Base-by-base conservation (phyloP, 169 alveolate genomes). In the Eimeria acervulina region DNA sequence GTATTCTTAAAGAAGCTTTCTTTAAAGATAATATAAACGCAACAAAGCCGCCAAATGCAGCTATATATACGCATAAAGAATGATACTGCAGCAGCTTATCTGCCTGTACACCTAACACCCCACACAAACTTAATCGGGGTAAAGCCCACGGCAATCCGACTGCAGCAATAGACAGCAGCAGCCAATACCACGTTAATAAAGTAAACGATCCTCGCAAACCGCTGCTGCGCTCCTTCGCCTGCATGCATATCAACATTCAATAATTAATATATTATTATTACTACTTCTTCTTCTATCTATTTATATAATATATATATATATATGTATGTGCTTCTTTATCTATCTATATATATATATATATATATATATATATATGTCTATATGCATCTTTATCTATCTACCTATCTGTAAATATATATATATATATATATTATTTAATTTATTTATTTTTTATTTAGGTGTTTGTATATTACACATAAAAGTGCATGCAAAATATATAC, bases 11-110 rank as follows among this genome's bases (percentile, higher is more conserved):
- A 36, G 98, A 96, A 28, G 97, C 99, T 51, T 51, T 17, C 93
- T 98, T 98, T 66, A 99, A 95, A 23, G 99, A 97, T 28, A 98
- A 81, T 33, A 99, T 97, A 97, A 99, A 99, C 95, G 98, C 96
- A n/a, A 99, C 94, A 89, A 99, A 95, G 21, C 99, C 99, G 33
- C 97, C 95, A 81, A 99, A 93, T 42, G 97, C 98, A 38, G 97
- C 96, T 88, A 96, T 85, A 96, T 98, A 99, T 80, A 98, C 93
- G 72, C 98, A 97, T 51, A 99, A 95, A 52, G 98, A 97, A 96
- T 99, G 99, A 95, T 99, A 99, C 52, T 81, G 63, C 70, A 61
- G 17, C 40, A 36, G 13, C 17, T 38, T 13, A 28, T 61, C 81
- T 21, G 7, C 66, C 26, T 74, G 70, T 21, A 42, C 59, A 12